A percentile compares a stretch with the other conserved stretches of the same genome.
phyloP scores from a whole-genome alignment of 2,329 filamentous ascomycete species.

The Penicillium aurantiogriseum region DNA sequence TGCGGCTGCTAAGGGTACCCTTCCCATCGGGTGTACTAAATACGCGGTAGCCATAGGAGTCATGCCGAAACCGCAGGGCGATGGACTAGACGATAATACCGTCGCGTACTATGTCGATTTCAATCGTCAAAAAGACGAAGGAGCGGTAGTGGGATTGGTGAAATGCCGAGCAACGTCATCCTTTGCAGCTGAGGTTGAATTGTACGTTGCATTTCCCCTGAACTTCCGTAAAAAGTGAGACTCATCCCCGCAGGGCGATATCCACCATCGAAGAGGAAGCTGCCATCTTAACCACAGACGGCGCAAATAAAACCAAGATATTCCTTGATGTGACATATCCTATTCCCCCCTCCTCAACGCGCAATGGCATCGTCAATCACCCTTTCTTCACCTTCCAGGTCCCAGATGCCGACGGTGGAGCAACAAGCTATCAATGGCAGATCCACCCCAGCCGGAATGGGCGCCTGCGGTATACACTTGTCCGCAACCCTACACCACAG shows the following conservation, averaged over 20 bases:
- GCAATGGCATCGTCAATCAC: background rate
- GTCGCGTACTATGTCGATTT: background rate
- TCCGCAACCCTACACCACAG: background rate
- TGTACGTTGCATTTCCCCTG: background rate
- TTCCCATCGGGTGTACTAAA: background rate
- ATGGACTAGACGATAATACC: background rate
- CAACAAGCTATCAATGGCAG: background rate
- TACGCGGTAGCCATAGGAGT: background rate
- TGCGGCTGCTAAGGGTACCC: background rate
- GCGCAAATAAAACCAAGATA: background rate
- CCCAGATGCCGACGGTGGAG: background rate
- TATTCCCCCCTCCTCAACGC: background rate
- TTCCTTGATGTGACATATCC: background rate
- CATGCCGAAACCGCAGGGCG: background rate
- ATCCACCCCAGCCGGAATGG: background rate
- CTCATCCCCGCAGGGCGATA: background rate
- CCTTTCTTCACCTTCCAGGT: background rate
- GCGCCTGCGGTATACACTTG: background rate
- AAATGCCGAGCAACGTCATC: background rate
- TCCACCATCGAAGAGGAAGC: background rate
- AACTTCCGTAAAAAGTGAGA: no score
- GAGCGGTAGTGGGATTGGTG: background rate
- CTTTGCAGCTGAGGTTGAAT: background rate
- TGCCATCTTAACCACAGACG: background rate
- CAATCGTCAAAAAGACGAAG: background rate